phyloP scores from a whole-genome alignment of 1,139 yeast species.

The Chernovozyma aurita region DNA sequence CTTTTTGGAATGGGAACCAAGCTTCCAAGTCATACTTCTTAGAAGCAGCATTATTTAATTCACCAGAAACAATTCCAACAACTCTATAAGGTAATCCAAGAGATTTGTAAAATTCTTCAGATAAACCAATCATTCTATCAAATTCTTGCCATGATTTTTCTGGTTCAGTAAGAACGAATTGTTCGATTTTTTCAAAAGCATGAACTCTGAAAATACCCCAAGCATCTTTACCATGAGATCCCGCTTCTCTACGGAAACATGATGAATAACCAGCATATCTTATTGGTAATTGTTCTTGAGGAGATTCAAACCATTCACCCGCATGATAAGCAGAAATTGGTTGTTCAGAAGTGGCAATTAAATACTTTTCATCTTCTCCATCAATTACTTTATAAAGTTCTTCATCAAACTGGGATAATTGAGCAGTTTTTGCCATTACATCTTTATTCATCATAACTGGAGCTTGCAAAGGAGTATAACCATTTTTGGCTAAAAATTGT shows the following conservation, averaged over 20 bases:
- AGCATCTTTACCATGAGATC: slow-evolving; percentile 98
- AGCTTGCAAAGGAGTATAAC: slow-evolving; percentile 90
- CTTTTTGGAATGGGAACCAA: slow-evolving; percentile 99
- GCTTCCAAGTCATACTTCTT: slow-evolving; percentile 98
- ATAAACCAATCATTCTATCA: slow-evolving; percentile 84
- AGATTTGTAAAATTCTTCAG: slow-evolving; percentile 92
- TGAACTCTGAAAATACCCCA: slow-evolving; percentile 99
- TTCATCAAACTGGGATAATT: slow-evolving; percentile 95
- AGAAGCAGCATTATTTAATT: slow-evolving; percentile 97
- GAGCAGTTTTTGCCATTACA: slow-evolving; percentile 99
- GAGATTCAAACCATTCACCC: slow-evolving; percentile 97
- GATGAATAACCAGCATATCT: slow-evolving; percentile 97
- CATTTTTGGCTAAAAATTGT: slow-evolving; percentile 72
- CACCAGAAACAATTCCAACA: slow-evolving; percentile 97
- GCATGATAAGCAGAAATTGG: slow-evolving; percentile 98
- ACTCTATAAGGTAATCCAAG: slow-evolving; percentile 93
- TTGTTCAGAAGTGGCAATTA: slow-evolving; percentile 98
- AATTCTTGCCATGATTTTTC: slow-evolving; percentile 98
- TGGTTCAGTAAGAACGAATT: slow-evolving; percentile 92
- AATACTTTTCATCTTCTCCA: slow-evolving; percentile 95
- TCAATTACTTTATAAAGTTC: slow-evolving; percentile 95
- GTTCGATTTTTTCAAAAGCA: slow-evolving; percentile 97
- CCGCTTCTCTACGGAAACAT: slow-evolving; percentile 99
- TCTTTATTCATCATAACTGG: slow-evolving; percentile 99
- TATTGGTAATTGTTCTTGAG: slow-evolving; percentile 92